phyloP scores from a whole-genome alignment of 202 grass and related monocot genomes.

The Cymbopogon flexuosus region DNA sequence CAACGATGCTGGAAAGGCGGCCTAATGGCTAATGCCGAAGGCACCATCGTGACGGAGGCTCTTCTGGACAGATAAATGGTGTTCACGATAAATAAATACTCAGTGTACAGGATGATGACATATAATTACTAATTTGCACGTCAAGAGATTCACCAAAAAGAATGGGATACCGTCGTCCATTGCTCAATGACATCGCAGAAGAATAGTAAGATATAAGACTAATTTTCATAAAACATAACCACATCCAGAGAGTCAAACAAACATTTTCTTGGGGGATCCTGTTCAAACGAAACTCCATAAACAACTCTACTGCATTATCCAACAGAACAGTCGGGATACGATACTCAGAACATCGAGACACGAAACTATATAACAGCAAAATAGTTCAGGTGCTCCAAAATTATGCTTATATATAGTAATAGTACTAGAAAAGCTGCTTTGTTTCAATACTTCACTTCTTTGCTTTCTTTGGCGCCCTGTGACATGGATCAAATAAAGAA shows the following conservation, averaged over 20 bases:
- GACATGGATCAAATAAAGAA: background rate
- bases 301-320: slow-evolving; percentile 14
- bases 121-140: background rate
- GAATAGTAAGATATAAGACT: background rate
- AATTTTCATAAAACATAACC: background rate
- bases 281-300: slow-evolving; percentile 20
- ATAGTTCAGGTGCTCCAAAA: slow-evolving; percentile 48
- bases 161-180: background rate
- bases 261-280: background rate
- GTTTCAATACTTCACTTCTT: slow-evolving; percentile 40
- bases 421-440: slow-evolving; percentile 21
- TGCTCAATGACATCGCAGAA: background rate
- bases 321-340: slow-evolving; percentile 1
- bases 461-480: slow-evolving; percentile 44
- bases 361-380: slow-evolving; percentile 16
- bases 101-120: too few relatives aligned
- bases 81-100: background rate
- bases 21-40: too few relatives aligned
- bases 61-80: background rate
- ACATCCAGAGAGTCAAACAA: background rate
- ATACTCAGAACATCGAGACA: slow-evolving; percentile 20
- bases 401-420: slow-evolving; percentile 15
- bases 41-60: too few relatives aligned
- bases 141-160: background rate
- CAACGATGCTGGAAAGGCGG: too few relatives aligned